Evolutionary conservation across 1,139 yeast species (phyloP).

Genomic region (Saccharomyces hybrid): DNA sequence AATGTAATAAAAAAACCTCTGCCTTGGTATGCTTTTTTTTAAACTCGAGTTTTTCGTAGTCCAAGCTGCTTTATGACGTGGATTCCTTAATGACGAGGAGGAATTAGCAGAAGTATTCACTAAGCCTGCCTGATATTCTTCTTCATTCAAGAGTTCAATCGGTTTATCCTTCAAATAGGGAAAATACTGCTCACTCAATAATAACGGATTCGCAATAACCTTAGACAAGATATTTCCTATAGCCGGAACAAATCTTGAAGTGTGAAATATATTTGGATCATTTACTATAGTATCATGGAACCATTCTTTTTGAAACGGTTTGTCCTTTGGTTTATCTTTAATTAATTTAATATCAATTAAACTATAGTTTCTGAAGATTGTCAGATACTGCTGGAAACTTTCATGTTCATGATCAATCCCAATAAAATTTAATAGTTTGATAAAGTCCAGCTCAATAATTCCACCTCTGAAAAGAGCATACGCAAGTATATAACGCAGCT

Average conservation of each 20-base stretch:
- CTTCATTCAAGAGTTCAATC: slow-evolving; percentile 43
- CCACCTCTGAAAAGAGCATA: slow-evolving; percentile 87
- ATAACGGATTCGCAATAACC: slow-evolving; percentile 32
- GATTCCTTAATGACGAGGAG: slow-evolving; percentile 53
- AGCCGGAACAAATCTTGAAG: slow-evolving; percentile 74
- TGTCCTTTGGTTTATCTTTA: slow-evolving; percentile 39
- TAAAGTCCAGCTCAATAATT: slow-evolving; percentile 62
- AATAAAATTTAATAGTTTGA: slow-evolving; percentile 62
- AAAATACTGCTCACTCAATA: slow-evolving; percentile 44
- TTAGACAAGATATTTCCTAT: slow-evolving; percentile 51
- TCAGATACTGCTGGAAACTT: slow-evolving; percentile 38
- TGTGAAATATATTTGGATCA: slow-evolving; percentile 60
- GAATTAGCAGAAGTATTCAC: slow-evolving; percentile 29
- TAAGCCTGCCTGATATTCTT: slow-evolving; percentile 37
- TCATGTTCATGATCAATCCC: slow-evolving; percentile 53
- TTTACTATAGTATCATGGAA: slow-evolving; percentile 49
- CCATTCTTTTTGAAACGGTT: slow-evolving; percentile 39
- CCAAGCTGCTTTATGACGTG: slow-evolving; percentile 78
- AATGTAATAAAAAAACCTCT: slow-evolving; percentile 68
- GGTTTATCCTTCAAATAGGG: slow-evolving; percentile 79
- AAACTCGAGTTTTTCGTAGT: slow-evolving; percentile 42
- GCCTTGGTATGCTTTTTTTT: slow-evolving; percentile 41
- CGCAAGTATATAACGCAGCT: slow-evolving; percentile 65
- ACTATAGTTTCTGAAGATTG: slow-evolving; percentile 58
- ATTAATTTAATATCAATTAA: slow-evolving; percentile 60